Percentiles rank a stretch among this genome's conserved stretches.
phyloP scores from a whole-genome alignment of 139 green algal genomes.

The Zygnema circumcarinatum region DNA sequence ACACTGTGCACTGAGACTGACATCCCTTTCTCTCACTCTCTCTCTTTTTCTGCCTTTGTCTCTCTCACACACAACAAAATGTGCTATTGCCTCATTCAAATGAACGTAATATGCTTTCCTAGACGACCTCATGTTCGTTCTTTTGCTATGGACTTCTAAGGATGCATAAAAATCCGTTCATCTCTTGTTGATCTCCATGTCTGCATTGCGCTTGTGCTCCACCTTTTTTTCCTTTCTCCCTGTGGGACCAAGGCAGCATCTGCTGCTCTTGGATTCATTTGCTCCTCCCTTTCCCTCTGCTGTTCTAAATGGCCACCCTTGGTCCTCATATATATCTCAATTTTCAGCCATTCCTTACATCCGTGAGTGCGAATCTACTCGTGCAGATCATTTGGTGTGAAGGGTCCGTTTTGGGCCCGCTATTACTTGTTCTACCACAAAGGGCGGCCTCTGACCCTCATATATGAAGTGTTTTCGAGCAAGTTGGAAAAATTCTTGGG shows the following conservation, averaged over 20 bases:
- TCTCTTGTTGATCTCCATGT: too few species aligned
- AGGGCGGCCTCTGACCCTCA: conserved; percentile 85
- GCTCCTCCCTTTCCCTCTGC: background rate
- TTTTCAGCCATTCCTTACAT: too few species aligned
- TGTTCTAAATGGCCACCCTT: background rate
- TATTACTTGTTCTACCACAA: conserved; percentile 93
- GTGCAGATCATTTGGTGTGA: conserved; percentile 40
- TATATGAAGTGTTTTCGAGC: conserved; percentile 92
- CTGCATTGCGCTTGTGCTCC: too few species aligned
- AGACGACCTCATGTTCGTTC: too few species aligned
- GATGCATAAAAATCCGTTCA: too few species aligned
- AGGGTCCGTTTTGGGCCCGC: conserved; percentile 86
- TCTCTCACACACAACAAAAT: background rate
- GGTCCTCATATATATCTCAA: background rate
- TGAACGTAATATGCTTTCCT: too few species aligned
- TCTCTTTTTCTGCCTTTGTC: background rate
- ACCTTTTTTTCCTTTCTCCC: too few species aligned
- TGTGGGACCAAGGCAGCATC: too few species aligned
- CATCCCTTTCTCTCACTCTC: background rate
- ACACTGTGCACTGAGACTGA: background rate
- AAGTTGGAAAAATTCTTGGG: conserved; percentile 63
- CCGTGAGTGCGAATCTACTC: too few species aligned
- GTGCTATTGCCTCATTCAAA: background rate
- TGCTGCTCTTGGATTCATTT: background rate
- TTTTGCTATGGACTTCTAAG: too few species aligned